Conservation (phyloP, 768 basidiomycete species). For the Mycena haematopus region DNA sequence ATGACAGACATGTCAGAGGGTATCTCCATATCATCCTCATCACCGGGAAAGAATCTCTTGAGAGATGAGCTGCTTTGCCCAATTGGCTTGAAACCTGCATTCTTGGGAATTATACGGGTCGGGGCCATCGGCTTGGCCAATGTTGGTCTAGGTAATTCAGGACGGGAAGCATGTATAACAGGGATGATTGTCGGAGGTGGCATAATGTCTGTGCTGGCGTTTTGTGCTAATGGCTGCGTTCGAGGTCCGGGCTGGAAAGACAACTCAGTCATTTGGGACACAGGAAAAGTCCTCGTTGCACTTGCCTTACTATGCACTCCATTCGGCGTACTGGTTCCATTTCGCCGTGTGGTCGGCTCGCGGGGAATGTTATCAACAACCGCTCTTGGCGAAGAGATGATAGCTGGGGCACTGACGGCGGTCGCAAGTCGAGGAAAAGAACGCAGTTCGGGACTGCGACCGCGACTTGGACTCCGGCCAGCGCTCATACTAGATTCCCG, state of each 20-base stretch:
- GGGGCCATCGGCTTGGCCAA: conserved; percentile 21
- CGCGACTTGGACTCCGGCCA: conserved; percentile 64
- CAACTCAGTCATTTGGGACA: conserved; percentile 11
- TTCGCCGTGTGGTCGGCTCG: conserved; percentile 30
- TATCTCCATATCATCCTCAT: conserved; percentile 71
- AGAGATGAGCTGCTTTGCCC: conserved; percentile 61
- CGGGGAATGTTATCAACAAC: conserved; percentile 13
- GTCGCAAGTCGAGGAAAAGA: conserved; percentile 62
- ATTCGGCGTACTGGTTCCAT: conserved; percentile 45
- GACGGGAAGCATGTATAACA: conserved; percentile 24
- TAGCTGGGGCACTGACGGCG: conserved; percentile 42
- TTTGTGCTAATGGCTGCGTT: conserved; percentile 21
- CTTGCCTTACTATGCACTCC: conserved; percentile 43
- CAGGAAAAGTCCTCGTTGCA: conserved; percentile 8
- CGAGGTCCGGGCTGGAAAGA: conserved; percentile 10
- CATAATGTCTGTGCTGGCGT: conserved; percentile 36
- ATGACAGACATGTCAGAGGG: conserved; percentile 32
- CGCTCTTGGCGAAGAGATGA: conserved; percentile 40
- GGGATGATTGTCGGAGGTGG: conserved; percentile 39
- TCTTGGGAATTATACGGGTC: conserved; percentile 41
- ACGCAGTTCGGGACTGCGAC: conserved; percentile 53
- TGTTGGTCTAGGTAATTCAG: conserved; percentile 19
- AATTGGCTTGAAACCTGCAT: conserved; percentile 73
- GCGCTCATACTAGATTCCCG: conserved; percentile 60
- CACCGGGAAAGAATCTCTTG: conserved; percentile 83